Percentiles rank a stretch among this genome's conserved stretches.
Evolutionary conservation across 495 filamentous ascomycete genomes (phyloP).

Genomic region (Neurospora tetraspora): DNA sequence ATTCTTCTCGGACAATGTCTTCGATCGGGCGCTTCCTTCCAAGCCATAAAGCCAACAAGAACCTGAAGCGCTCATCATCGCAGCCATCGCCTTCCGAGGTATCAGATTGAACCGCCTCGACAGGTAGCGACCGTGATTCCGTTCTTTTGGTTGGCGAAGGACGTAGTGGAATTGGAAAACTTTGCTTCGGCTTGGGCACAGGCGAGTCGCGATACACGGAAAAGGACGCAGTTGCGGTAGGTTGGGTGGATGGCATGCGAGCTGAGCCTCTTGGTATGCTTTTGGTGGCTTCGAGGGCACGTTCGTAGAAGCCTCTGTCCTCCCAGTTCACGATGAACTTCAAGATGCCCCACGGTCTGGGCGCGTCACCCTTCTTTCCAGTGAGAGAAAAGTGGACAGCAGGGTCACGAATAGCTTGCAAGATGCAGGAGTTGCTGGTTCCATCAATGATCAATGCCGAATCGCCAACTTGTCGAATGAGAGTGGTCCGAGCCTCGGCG

Average conservation of each 20-base stretch:
- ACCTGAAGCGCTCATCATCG: neutral
- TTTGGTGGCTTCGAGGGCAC: neutral
- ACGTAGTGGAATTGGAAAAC: neutral
- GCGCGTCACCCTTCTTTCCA: neutral
- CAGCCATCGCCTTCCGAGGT: neutral
- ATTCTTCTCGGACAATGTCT: neutral
- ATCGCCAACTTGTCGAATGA: neutral
- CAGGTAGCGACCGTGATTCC: neutral
- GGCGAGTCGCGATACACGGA: constrained; percentile 33
- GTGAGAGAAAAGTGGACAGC: neutral
- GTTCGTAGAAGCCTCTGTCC: neutral
- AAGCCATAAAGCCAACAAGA: neutral
- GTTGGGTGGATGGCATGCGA: neutral
- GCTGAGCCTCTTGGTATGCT: neutral
- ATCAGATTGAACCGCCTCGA: neutral
- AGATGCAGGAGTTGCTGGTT: neutral
- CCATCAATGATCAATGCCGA: neutral
- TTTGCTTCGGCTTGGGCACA: constrained; percentile 24
- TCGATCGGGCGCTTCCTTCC: neutral
- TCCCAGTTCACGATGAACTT: neutral
- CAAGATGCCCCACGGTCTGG: neutral
- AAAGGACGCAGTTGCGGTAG: constrained; percentile 30
- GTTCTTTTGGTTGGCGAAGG: neutral
- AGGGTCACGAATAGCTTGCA: neutral
- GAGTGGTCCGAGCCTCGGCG: neutral